Evolutionary conservation across 768 basidiomycete genomes (phyloP).

Genomic region (Pulveroboletus sp.): DNA sequence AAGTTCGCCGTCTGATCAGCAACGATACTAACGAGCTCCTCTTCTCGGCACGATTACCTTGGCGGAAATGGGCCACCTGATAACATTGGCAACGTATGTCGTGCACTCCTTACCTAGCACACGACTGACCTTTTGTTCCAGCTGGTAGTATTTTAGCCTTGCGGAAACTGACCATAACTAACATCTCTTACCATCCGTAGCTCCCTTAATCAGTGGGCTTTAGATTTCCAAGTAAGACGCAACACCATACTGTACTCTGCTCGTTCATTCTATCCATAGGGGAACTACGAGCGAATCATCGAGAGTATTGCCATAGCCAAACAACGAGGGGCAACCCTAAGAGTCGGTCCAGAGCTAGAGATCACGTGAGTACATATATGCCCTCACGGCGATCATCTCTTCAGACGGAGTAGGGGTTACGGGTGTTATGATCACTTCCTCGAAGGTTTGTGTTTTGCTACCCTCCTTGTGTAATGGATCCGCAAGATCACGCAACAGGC

Average conservation of each 20-base stretch:
- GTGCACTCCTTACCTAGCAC: background rate
- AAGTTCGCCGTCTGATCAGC: no score
- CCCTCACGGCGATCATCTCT: background rate
- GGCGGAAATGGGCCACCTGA: conserved; percentile 68
- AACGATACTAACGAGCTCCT: no score
- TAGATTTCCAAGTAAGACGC: conserved; percentile 78
- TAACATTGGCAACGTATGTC: conserved; percentile 83
- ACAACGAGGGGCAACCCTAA: conserved; percentile 76
- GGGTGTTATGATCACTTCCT: conserved; percentile 97
- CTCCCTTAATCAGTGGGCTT: conserved; percentile 94
- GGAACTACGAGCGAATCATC: conserved; percentile 89
- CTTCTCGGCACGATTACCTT: background rate
- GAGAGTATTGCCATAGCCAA: conserved; percentile 87
- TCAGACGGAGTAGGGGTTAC: conserved; percentile 63
- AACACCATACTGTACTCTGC: background rate
- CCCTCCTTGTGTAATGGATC: background rate
- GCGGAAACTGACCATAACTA: background rate
- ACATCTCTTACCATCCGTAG: conserved; percentile 36
- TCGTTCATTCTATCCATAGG: conserved; percentile 41
- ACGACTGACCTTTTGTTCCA: conserved; percentile 6
- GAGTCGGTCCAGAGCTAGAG: conserved; percentile 96
- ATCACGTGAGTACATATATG: conserved; percentile 59
- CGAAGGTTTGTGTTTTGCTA: conserved; percentile 55
- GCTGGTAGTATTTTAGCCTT: conserved; percentile 20
- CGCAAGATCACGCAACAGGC: conserved; percentile 43